Evolutionary conservation across 768 basidiomycete genomes (phyloP).

Genomic region (Strobilomyces confusus): DNA sequence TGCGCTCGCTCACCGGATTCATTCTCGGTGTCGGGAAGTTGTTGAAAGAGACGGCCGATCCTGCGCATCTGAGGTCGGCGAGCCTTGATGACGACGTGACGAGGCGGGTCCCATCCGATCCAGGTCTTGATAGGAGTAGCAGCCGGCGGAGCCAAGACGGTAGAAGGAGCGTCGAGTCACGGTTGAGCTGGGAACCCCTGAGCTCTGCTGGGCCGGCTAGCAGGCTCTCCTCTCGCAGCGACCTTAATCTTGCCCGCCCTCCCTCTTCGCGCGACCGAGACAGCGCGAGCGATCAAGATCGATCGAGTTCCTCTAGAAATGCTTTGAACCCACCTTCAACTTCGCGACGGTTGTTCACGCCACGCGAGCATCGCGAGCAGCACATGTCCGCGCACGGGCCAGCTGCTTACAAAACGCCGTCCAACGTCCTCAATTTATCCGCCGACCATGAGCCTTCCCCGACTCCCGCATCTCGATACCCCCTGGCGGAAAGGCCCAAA

Average conservation of each 20-base stretch:
- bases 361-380: constrained; percentile 53
- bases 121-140: constrained; percentile 33
- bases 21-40: constrained; percentile 71
- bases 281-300: constrained; percentile 24
- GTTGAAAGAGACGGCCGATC: constrained; percentile 49
- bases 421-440: constrained; percentile 29
- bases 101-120: constrained; percentile 33
- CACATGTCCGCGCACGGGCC: constrained; percentile 16
- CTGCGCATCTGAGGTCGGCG: constrained; percentile 43
- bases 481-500: constrained; percentile 38
- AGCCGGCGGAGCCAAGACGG: constrained; percentile 54
- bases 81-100: constrained; percentile 52
- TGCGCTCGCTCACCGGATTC: constrained; percentile 71
- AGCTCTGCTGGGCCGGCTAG: constrained; percentile 18
- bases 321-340: constrained; percentile 26
- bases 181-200: constrained; percentile 43
- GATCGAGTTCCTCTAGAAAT: constrained; percentile 22
- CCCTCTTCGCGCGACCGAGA: constrained; percentile 27
- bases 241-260: constrained; percentile 23
- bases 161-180: constrained; percentile 47
- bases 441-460: constrained; percentile 44
- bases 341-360: constrained; percentile 52
- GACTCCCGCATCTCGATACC: constrained; percentile 38
- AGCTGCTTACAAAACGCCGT: constrained; percentile 16
- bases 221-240: constrained; percentile 24